Evolutionary conservation across 352 stramenopile species (phyloP), one percentile per base, ranked within the genome.

Genomic region (Phytopythium boreale): DNA sequence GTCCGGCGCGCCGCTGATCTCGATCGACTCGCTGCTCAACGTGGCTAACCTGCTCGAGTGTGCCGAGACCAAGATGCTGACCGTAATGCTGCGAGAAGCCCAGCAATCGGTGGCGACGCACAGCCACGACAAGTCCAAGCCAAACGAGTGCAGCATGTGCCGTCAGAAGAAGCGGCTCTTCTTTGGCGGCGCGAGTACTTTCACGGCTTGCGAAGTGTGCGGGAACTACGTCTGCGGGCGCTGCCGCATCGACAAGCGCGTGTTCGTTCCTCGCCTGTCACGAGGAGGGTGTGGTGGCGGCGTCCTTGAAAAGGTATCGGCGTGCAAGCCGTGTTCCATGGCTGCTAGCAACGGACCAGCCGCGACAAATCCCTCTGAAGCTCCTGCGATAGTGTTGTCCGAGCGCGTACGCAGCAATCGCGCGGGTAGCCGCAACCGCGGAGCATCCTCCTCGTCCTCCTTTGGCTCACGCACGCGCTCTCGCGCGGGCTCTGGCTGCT

Each of bases 61-160:
- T 49, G 74, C 74, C 10, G 79, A 88, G 39, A 66, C 71, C 20
- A 85, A 82, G 65, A 72, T 70, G 0, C 62, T 88, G 11, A 85
- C 79, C 17, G 63, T 72, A 8, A 83, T 81, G 76, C 61, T 74
- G 27, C 68, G 70, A 22, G 62, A 53, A 15, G 37, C 44, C 6
- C 46, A 68, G 37, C 56, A 64, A 7, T 61, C 67, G 15, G 57
- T 70, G 29, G 59, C 68, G 24, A 62, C 70, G 53, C 27, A n/a
- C n/a, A n/a, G n/a, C n/a, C n/a, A 41, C 36, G 63, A 37, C 12
- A 41, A 39, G 27, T 60, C 67, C n/a, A 66, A 69, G 62, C 43
- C 27, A 4, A 43, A 22, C 46, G 61, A 74, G 60, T 84, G 76
- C 58, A 65, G 26, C 3, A 67, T 84, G 56, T 84, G 76, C 59